Percentiles rank a stretch among this genome's conserved stretches.
Evolutionary conservation across 306 rosid genomes (phyloP).

Genomic region (Corylus americana): DNA sequence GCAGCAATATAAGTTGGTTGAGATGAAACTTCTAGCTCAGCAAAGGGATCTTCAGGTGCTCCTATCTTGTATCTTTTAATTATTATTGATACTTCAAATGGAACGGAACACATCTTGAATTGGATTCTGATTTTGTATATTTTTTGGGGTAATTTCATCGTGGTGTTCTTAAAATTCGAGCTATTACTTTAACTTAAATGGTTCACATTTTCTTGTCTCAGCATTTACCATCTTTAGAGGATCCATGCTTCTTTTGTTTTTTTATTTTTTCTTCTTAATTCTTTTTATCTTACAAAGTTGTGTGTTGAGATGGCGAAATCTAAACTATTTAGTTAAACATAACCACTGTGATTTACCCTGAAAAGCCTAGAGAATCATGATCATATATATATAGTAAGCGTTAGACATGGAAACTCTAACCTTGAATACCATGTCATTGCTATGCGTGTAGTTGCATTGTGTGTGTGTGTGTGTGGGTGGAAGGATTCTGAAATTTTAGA

Average conservation of each 20-base stretch:
- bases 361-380: neutral
- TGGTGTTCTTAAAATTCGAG: too few species aligned
- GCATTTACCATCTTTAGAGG: neutral
- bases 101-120: neutral
- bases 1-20: constrained; percentile 95
- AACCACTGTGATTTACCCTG: neutral
- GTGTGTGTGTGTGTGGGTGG: neutral
- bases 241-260: too few species aligned
- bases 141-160: too few species aligned
- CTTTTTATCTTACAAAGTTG: neutral
- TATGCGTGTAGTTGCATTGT: neutral
- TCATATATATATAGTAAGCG: neutral
- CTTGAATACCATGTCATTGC: neutral
- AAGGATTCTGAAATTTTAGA: neutral
- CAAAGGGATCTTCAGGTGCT: constrained; percentile 84
- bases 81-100: neutral
- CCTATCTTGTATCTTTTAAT: neutral
- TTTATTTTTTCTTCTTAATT: neutral
- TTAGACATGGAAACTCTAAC: neutral
- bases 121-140: too few species aligned
- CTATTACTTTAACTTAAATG: neutral
- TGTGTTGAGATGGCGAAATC: neutral
- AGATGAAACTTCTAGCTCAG: constrained; percentile 98
- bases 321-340: neutral
- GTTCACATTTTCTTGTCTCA: neutral